A percentile compares a stretch with the other conserved stretches of the same genome.
These are phyloP conservation scores for Cynanchum wilfordii DNA, from an alignment of 257 asterid species.

Conservation along the genomic window DNA sequence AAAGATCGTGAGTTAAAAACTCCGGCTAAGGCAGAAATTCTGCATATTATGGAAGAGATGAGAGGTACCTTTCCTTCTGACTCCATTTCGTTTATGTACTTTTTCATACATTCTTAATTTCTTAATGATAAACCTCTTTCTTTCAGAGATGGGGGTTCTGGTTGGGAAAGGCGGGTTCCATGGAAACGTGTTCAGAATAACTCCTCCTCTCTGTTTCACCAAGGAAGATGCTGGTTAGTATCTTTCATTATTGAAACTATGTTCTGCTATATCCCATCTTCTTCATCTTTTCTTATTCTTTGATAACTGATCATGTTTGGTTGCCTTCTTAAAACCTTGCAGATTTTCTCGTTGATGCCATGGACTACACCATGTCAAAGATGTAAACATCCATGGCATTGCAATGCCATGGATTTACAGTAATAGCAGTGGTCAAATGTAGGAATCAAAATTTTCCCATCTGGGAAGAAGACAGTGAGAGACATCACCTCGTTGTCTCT, in stretches of 20 bases:
- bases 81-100: background rate
- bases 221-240: constrained; percentile 79
- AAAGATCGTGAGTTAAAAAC: constrained; percentile 59
- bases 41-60: constrained; percentile 70
- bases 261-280: background rate
- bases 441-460: background rate
- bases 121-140: background rate
- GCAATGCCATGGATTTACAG: constrained; percentile 4
- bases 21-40: constrained; percentile 76
- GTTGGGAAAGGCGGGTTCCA: constrained; percentile 90
- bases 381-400: constrained; percentile 22
- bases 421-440: background rate
- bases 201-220: constrained; percentile 97
- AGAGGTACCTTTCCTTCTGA: constrained; percentile 52
- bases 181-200: constrained; percentile 84
- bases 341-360: constrained; percentile 70
- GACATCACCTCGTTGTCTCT: constrained; percentile 79
- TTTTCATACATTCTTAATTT: background rate
- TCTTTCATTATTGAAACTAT: constrained; percentile 7
- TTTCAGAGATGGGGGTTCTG: constrained; percentile 74
- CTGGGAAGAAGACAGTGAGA: constrained; percentile 38
- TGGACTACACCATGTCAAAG: constrained; percentile 66
- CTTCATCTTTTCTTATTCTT: background rate
- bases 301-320: background rate
- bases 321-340: constrained; percentile 7